Percentiles rank a stretch among this genome's conserved stretches.
Evolutionary conservation across 176 grass and related monocot species (phyloP).

Genomic region (Avena eriantha): DNA sequence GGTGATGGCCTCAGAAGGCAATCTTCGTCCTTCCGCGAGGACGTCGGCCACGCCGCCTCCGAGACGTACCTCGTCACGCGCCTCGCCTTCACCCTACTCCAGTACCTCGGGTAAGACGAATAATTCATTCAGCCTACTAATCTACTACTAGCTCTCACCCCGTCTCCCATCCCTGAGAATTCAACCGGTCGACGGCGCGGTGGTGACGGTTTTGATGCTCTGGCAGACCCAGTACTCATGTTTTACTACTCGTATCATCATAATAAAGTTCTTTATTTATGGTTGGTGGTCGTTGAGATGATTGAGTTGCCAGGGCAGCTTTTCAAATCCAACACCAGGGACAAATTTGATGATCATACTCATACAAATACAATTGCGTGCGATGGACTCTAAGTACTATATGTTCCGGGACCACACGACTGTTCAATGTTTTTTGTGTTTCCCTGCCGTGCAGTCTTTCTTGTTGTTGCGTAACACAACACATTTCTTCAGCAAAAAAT

Average conservation of each 20-base stretch:
- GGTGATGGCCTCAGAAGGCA: slow-evolving; percentile 32
- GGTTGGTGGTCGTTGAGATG: neutral
- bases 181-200: neutral
- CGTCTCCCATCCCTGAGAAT: neutral
- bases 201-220: slow-evolving; percentile 18
- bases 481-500: neutral
- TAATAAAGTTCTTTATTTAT: neutral
- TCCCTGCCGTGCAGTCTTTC: slow-evolving; percentile 41
- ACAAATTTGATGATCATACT: slow-evolving; percentile 15
- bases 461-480: slow-evolving; percentile 21
- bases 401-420: neutral
- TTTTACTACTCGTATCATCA: neutral
- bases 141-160: neutral
- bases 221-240: neutral
- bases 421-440: slow-evolving; percentile 5
- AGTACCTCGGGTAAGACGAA: slow-evolving; percentile 75
- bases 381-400: neutral
- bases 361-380: slow-evolving; percentile 31
- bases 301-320: slow-evolving; percentile 15
- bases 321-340: neutral
- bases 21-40: slow-evolving; percentile 60
- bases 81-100: slow-evolving; percentile 76
- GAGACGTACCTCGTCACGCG: slow-evolving; percentile 90
- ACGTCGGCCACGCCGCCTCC: slow-evolving; percentile 73
- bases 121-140: neutral